Evolutionary conservation across 805 yeast species (phyloP).

Genomic region (Ogataea corticis): DNA sequence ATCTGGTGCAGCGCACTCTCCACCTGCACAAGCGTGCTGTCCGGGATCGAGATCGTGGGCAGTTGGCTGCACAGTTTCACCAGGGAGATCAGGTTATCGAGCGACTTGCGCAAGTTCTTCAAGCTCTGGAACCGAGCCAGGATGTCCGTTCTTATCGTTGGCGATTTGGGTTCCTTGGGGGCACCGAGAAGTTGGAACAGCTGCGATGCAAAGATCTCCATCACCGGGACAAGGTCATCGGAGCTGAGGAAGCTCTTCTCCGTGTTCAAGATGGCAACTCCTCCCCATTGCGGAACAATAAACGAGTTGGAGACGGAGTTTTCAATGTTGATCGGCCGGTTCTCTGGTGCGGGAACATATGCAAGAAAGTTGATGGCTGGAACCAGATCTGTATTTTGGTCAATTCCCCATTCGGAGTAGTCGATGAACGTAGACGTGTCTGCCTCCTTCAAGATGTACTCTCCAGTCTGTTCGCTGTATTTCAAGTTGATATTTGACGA

Average conservation of each 20-base stretch:
- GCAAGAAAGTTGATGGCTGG: constrained; percentile 72
- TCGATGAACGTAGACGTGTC: constrained; percentile 79
- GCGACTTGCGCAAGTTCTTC: constrained; percentile 59
- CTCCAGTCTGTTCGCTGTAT: constrained; percentile 28
- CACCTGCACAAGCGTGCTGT: constrained; percentile 61
- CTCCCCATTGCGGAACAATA: constrained; percentile 89
- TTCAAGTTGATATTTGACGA: constrained; percentile 29
- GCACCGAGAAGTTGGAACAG: constrained; percentile 72
- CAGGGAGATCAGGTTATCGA: constrained; percentile 73
- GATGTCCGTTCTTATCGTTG: constrained; percentile 63
- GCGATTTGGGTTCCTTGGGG: constrained; percentile 56
- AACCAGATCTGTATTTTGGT: constrained; percentile 47
- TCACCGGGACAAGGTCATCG: constrained; percentile 51
- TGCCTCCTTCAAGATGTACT: constrained; percentile 39
- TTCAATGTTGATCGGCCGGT: constrained; percentile 50
- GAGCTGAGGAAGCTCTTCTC: constrained; percentile 35
- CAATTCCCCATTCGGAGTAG: constrained; percentile 79
- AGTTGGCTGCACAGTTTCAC: constrained; percentile 66
- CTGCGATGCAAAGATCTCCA: constrained; percentile 75
- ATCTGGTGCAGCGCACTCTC: constrained; percentile 47
- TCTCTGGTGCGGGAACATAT: constrained; percentile 56
- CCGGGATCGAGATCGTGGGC: constrained; percentile 82
- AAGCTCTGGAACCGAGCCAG: constrained; percentile 59
- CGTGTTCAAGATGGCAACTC: constrained; percentile 55
- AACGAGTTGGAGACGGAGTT: constrained; percentile 55